Percentiles rank a stretch among this genome's conserved stretches.
phyloP scores from a whole-genome alignment of 2,329 filamentous ascomycete species.

The Colletotrichum sp. region DNA sequence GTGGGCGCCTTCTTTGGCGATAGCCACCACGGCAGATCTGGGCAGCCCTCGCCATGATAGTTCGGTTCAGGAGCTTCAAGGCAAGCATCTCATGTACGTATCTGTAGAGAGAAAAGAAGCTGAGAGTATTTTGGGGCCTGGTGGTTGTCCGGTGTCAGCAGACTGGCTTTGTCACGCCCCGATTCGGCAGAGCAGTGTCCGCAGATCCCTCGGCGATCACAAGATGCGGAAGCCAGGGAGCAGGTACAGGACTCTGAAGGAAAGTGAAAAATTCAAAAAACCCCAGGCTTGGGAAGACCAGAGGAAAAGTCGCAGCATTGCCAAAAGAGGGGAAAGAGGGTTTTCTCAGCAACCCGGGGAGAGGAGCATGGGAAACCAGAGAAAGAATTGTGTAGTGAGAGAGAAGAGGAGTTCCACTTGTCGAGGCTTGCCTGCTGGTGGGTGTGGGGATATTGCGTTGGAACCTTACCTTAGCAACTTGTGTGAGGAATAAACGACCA shows the following conservation, averaged over 20 bases:
- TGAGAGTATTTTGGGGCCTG: background rate
- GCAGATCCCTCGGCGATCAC: constrained; percentile 6
- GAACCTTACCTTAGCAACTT: background rate
- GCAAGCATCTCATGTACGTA: background rate
- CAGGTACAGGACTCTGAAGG: background rate
- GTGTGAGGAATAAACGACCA: constrained; percentile 13
- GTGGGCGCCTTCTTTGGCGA: background rate
- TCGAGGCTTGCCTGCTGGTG: constrained; percentile 20
- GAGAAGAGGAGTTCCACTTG: constrained; percentile 14
- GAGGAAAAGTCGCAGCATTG: background rate
- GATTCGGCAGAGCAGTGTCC: constrained; percentile 6
- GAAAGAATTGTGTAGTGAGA: constrained; percentile 21
- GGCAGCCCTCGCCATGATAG: background rate
- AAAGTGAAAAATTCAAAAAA: background rate
- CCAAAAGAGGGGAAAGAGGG: background rate
- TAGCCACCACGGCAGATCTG: background rate
- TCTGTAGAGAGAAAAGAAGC: background rate
- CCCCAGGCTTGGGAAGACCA: background rate
- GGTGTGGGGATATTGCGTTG: constrained; percentile 21
- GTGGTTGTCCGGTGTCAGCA: constrained; percentile 8
- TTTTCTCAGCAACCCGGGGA: background rate
- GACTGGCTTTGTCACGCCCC: constrained; percentile 14
- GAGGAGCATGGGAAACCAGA: background rate
- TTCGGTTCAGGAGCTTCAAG: background rate
- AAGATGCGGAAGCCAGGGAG: background rate